Evolutionary conservation across 306 rosid species (phyloP).

Genomic region (Vigna hirtella): DNA sequence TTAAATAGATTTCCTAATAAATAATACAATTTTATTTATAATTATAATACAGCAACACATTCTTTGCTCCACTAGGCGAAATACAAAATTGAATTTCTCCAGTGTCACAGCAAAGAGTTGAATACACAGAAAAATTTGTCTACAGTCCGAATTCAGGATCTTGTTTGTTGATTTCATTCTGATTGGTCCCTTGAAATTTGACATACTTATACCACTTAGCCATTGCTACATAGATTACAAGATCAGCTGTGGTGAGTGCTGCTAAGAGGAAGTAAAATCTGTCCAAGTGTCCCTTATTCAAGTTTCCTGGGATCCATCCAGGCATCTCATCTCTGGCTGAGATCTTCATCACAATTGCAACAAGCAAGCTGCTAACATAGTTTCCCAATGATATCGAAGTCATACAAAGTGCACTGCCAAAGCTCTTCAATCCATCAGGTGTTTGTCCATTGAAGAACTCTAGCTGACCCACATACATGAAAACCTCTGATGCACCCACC

Average conservation of each 20-base stretch:
- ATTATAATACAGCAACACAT: not conserved
- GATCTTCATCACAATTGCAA: slow-evolving; percentile 74
- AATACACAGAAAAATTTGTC: not conserved
- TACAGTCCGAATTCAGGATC: slow-evolving; percentile 31
- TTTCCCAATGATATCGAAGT: slow-evolving; percentile 85
- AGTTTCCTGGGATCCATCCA: slow-evolving; percentile 85
- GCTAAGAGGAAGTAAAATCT: slow-evolving; percentile 78
- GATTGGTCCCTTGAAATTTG: slow-evolving; percentile 61
- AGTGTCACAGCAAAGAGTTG: slow-evolving; percentile 34
- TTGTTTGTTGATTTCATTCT: slow-evolving; percentile 7
- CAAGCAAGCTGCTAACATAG: slow-evolving; percentile 74
- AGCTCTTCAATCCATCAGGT: slow-evolving; percentile 84
- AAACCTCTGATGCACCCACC: slow-evolving; percentile 82
- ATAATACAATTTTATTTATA: not conserved
- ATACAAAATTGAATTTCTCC: slow-evolving; percentile 22
- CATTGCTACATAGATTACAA: slow-evolving; percentile 56
- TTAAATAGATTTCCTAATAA: not conserved
- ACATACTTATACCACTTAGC: slow-evolving; percentile 78
- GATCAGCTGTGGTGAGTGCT: slow-evolving; percentile 65
- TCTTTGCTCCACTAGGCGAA: slow-evolving; percentile 35
- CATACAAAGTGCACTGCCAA: slow-evolving; percentile 88
- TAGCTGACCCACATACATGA: slow-evolving; percentile 84
- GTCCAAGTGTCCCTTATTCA: slow-evolving; percentile 75
- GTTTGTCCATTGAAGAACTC: slow-evolving; percentile 84
- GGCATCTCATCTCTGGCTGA: slow-evolving; percentile 60